A percentile compares a stretch with the other conserved stretches of the same genome.
Evolutionary conservation across 1,139 yeast species (phyloP).

Genomic region (Geotrichum fermentans): DNA sequence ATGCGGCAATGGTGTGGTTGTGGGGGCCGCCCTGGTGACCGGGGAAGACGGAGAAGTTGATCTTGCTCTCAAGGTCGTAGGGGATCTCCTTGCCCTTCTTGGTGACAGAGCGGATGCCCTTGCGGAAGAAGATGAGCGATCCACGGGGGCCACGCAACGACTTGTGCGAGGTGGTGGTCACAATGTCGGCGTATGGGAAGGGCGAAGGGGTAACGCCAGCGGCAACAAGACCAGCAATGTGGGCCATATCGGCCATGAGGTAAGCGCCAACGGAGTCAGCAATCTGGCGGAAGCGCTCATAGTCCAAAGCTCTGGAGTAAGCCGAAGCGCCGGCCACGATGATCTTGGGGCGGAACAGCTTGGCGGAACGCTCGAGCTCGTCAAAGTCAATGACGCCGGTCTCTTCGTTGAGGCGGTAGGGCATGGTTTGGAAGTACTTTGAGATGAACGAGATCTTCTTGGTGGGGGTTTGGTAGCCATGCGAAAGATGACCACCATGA

Average conservation of each 20-base stretch:
- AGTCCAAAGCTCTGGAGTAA: conserved; percentile 85
- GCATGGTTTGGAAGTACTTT: conserved; percentile 95
- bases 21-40: conserved; percentile 99
- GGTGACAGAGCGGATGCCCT: conserved; percentile 75
- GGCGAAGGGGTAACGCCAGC: conserved; percentile 92
- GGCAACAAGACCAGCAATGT: conserved; percentile 87
- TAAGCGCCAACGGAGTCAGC: conserved; percentile 94
- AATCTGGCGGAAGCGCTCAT: conserved; percentile 79
- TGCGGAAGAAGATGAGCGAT: conserved; percentile 94
- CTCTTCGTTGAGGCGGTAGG: conserved; percentile 76
- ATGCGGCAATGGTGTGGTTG: conserved; percentile 92
- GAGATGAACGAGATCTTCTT: conserved; percentile 87
- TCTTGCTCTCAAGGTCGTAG: conserved; percentile 82
- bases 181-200: conserved; percentile 89
- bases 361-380: conserved; percentile 74
- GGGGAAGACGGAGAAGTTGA: conserved; percentile 95
- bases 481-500: conserved; percentile 95
- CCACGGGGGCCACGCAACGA: conserved; percentile 98
- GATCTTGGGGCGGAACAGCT: conserved; percentile 86
- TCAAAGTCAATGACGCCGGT: conserved; percentile 94
- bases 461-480: conserved; percentile 87
- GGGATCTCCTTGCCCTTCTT: conserved; percentile 83
- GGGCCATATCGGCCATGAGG: conserved; percentile 92
- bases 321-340: conserved; percentile 97
- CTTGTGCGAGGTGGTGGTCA: conserved; percentile 95